Base-by-base conservation (phyloP, 129 eudicot species). In the Pulicaria dysenterica region DNA sequence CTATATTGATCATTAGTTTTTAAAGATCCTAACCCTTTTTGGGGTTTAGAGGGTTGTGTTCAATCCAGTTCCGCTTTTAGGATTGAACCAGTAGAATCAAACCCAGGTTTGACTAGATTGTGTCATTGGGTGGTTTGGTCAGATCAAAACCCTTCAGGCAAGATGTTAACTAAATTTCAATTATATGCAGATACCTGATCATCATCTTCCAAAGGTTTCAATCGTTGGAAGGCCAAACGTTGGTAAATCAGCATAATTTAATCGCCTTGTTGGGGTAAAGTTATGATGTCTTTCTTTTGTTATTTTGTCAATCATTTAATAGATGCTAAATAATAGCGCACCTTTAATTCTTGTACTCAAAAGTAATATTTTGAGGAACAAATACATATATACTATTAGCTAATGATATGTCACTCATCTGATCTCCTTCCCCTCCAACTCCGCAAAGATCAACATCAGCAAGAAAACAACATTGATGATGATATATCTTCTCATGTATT, bases 141-240 rank as follows among this genome's bases (percentile, higher is more conserved):
- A n/a, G n/a, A n/a, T n/a, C n/a, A n/a, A n/a, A n/a, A n/a, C n/a
- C n/a, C n/a, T n/a, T n/a, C n/a, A n/a, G 46, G n/a, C 58, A 6
- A 65, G 68, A 38, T 62, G 48, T 71, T 44, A 73, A 11, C 54
- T 65, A 34, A 37, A 24, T 50, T 53, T 58, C 41, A 51, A 43
- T 39, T 54, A 49, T 24, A 54, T 75, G 76, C 94, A 94, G 96
- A 75, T 90, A 67, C 98, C 98, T 24, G 96, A 94, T 74, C 78
- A 85, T 84, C 96, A 90, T 77, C 96, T 94, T 77, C 93, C 96
- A 5, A 94, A 75, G 77, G 98, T 94, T 76, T 87, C 95, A 34
- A 94, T 94, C 63, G 92, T 94, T 70, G 98, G 98, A 83, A 87
- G 98, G 82, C 98, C 98, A 64, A 94, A 94, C 86, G 98, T 94